Conservation (phyloP, 352 stramenopile genomes). For the Pythium insidiosum region DNA sequence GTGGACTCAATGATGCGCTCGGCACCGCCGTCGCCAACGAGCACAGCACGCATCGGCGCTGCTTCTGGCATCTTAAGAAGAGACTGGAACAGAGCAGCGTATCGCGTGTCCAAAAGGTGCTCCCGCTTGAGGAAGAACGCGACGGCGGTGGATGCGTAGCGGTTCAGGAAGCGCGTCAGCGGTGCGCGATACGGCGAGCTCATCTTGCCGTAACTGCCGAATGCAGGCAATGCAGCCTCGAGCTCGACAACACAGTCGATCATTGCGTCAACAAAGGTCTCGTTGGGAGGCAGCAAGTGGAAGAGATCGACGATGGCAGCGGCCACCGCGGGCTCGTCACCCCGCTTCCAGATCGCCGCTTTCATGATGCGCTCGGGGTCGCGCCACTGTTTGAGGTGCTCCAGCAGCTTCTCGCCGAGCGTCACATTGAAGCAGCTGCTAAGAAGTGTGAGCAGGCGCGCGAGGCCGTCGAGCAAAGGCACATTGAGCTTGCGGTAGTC, state of each 20-base stretch:
- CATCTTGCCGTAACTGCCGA: constrained; percentile 85
- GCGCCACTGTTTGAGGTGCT: constrained; percentile 93
- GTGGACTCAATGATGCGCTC: constrained; percentile 90
- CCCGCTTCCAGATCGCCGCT: constrained; percentile 89
- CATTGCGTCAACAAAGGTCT: constrained; percentile 93
- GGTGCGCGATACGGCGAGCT: constrained; percentile 90
- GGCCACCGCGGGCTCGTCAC: constrained; percentile 93
- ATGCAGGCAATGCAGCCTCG: constrained; percentile 87
- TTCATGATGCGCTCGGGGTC: constrained; percentile 88
- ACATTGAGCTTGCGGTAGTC: constrained; percentile 97
- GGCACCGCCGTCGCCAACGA: constrained; percentile 83
- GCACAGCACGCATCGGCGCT: constrained; percentile 73
- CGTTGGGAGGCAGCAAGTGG: constrained; percentile 90
- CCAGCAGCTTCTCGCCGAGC: constrained; percentile 95
- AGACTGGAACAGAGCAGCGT: constrained; percentile 92
- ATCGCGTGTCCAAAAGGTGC: constrained; percentile 76
- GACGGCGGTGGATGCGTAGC: constrained; percentile 77
- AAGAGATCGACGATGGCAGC: constrained; percentile 96
- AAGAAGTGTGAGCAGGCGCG: constrained; percentile 89
- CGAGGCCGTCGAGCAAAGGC: constrained; percentile 91
- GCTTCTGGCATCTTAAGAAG: constrained; percentile 91
- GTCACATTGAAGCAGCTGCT: constrained; percentile 98
- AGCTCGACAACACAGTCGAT: constrained; percentile 94
- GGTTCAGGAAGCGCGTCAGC: constrained; percentile 92
- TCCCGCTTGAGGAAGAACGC: constrained; percentile 87